Percentiles rank a stretch among this genome's conserved stretches.
phyloP scores from a whole-genome alignment of 2,329 filamentous ascomycete species.

The Phoma sp. region DNA sequence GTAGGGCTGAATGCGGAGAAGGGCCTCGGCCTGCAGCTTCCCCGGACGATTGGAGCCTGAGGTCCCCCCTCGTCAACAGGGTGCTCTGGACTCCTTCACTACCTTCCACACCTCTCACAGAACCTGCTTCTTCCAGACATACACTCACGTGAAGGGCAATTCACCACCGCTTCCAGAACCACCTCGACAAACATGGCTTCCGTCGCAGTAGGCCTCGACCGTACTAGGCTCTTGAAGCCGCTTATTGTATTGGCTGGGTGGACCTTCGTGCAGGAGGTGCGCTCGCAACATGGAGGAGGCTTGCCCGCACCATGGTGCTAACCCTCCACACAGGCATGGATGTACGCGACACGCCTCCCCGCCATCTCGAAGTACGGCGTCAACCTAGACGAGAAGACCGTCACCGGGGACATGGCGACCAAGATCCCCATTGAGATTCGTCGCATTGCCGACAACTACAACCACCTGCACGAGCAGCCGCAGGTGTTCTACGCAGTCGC shows the following conservation, averaged over 20 bases:
- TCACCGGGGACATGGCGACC: slow-evolving; percentile 12
- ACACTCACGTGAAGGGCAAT: not conserved
- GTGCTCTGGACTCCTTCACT: slow-evolving; percentile 12
- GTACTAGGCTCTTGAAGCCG: slow-evolving; percentile 19
- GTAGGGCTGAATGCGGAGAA: slow-evolving; percentile 16
- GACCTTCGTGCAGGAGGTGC: slow-evolving; percentile 19
- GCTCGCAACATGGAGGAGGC: no score
- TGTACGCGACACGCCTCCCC: slow-evolving; percentile 18
- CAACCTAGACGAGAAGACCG: slow-evolving; percentile 5
- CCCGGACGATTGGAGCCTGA: slow-evolving; percentile 3
- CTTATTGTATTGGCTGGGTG: slow-evolving; percentile 17
- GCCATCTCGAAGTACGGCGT: slow-evolving; percentile 17
- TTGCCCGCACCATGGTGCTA: no score
- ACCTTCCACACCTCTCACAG: slow-evolving; percentile 7
- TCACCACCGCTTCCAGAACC: not conserved
- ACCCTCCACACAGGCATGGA: slow-evolving; percentile 8
- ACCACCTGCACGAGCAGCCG: slow-evolving; percentile 17
- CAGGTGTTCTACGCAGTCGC: slow-evolving; percentile 14
- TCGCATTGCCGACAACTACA: slow-evolving; percentile 17
- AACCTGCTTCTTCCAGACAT: slow-evolving; percentile 5
- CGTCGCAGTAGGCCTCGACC: slow-evolving; percentile 18
- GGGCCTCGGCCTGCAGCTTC: slow-evolving; percentile 6
- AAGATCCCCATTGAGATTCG: slow-evolving; percentile 18
- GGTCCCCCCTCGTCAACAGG: slow-evolving; percentile 3
- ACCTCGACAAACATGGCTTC: slow-evolving; percentile 8